phyloP scores from a whole-genome alignment of 805 yeast genomes.

The Zygosaccharomyces kombuchaensis region DNA sequence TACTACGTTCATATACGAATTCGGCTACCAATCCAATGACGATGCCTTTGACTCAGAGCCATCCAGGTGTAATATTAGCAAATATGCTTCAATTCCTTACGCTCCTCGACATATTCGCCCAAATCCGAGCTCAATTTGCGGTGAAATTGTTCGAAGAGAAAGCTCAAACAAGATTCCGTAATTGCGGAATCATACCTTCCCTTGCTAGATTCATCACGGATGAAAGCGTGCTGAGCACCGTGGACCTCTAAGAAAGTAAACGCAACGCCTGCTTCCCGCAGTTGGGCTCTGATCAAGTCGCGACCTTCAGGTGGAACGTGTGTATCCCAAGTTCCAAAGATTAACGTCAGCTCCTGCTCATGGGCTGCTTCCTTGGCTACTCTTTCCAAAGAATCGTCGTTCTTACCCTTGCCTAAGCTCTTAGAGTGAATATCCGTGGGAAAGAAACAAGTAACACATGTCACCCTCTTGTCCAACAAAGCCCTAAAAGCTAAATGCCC shows the following conservation, averaged over 20 bases:
- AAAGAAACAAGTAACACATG: conserved; percentile 70
- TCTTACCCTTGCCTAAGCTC: conserved; percentile 57
- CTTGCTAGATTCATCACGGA: conserved; percentile 71
- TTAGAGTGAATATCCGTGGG: conserved; percentile 75
- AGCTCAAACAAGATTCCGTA: conserved; percentile 60
- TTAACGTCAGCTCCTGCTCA: conserved; percentile 55
- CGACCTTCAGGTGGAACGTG: conserved; percentile 79
- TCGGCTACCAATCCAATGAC: neutral
- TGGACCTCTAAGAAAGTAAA: conserved; percentile 70
- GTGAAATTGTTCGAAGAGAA: conserved; percentile 66
- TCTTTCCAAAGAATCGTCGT: conserved; percentile 62
- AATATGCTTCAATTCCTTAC: conserved; percentile 52
- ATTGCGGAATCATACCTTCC: conserved; percentile 82
- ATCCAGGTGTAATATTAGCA: conserved; percentile 39
- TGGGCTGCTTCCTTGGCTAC: conserved; percentile 47
- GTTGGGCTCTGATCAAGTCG: conserved; percentile 57
- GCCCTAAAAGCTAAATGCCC: conserved; percentile 78
- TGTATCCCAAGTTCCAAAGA: conserved; percentile 74
- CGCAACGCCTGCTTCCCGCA: conserved; percentile 55
- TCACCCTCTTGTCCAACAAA: conserved; percentile 53
- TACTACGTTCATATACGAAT: neutral
- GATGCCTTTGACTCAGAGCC: neutral
- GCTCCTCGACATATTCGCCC: conserved; percentile 57
- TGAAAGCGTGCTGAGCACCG: conserved; percentile 81
- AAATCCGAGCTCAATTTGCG: conserved; percentile 61